Evolutionary conservation across 805 yeast genomes (phyloP).

Genomic region (Candida stauntonica): DNA sequence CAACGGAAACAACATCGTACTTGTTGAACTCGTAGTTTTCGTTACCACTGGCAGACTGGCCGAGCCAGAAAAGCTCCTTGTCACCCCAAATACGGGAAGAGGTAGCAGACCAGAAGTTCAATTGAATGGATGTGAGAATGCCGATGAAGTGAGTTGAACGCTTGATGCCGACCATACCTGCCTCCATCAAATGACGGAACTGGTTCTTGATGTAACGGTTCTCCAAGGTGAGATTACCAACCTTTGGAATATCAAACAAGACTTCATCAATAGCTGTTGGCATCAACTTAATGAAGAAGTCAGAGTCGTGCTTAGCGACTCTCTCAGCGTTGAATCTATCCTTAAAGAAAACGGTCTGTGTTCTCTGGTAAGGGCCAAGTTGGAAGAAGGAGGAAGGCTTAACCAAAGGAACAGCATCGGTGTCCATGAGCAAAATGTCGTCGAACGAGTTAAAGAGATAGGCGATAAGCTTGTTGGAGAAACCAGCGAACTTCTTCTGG

Average conservation of each 20-base stretch:
- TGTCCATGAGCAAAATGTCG: conserved; percentile 50
- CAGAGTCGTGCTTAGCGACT: conserved; percentile 25
- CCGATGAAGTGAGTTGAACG: conserved; percentile 25
- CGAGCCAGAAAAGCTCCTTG: conserved; percentile 75
- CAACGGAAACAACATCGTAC: conserved; percentile 35
- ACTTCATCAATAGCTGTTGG: conserved; percentile 36
- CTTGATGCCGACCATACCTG: conserved; percentile 32
- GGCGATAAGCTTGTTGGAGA: conserved; percentile 49
- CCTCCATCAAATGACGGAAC: conserved; percentile 33
- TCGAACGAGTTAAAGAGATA: conserved; percentile 54
- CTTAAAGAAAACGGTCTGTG: conserved; percentile 38
- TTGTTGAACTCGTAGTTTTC: conserved; percentile 36
- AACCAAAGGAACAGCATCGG: conserved; percentile 44
- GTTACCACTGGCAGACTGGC: conserved; percentile 42
- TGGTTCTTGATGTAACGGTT: conserved; percentile 34
- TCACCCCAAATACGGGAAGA: conserved; percentile 70
- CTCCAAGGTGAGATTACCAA: conserved; percentile 30
- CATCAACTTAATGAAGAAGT: conserved; percentile 39
- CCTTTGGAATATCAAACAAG: conserved; percentile 29
- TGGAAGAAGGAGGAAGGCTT: conserved; percentile 32
- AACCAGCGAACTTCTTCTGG: conserved; percentile 31
- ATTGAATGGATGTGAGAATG: conserved; percentile 20
- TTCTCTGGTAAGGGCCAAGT: conserved; percentile 32
- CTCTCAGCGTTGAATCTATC: conserved; percentile 32
- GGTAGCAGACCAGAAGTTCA: conserved; percentile 38